phyloP scores from a whole-genome alignment of 2,329 filamentous ascomycete species.

The Torrubiellomyces zombiae region DNA sequence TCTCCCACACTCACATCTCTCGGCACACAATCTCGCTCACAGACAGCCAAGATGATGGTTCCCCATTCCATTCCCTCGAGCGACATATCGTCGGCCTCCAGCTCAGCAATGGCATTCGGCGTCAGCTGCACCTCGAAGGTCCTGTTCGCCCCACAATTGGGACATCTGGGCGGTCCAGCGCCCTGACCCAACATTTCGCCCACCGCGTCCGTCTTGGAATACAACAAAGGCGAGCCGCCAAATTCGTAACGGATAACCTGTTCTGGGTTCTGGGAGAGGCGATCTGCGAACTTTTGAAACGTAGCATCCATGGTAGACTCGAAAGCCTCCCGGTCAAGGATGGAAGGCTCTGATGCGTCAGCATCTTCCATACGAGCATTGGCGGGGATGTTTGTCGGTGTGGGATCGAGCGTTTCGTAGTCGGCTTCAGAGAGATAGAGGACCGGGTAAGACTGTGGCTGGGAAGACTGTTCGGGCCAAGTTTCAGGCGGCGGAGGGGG shows the following conservation, averaged over 20 bases:
- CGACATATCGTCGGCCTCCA: constrained; percentile 60
- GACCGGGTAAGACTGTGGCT: constrained; percentile 55
- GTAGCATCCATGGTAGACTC: constrained; percentile 59
- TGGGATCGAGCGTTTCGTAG: constrained; percentile 66
- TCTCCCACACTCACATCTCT: constrained; percentile 39
- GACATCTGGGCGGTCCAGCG: constrained; percentile 59
- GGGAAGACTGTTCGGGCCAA: constrained; percentile 53
- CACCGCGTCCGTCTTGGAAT: constrained; percentile 59
- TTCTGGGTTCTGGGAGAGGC: constrained; percentile 64
- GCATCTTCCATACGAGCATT: constrained; percentile 27
- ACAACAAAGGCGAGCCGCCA: constrained; percentile 56
- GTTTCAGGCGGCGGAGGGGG: constrained; percentile 36
- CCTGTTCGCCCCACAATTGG: constrained; percentile 55
- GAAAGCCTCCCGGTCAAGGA: constrained; percentile 53
- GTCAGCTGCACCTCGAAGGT: constrained; percentile 87
- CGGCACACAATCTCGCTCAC: constrained; percentile 59
- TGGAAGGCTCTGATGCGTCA: constrained; percentile 21
- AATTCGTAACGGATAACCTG: constrained; percentile 74
- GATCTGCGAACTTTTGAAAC: constrained; percentile 68
- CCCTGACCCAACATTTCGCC: constrained; percentile 41
- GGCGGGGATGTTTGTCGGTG: constrained; percentile 30
- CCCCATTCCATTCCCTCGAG: constrained; percentile 96
- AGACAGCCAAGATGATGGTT: constrained; percentile 76
- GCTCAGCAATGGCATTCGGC: constrained; percentile 74
- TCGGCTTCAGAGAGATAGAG: constrained; percentile 78